Evolutionary conservation across 257 asterid genomes (phyloP).

Genomic region (Petunia axillaris): DNA sequence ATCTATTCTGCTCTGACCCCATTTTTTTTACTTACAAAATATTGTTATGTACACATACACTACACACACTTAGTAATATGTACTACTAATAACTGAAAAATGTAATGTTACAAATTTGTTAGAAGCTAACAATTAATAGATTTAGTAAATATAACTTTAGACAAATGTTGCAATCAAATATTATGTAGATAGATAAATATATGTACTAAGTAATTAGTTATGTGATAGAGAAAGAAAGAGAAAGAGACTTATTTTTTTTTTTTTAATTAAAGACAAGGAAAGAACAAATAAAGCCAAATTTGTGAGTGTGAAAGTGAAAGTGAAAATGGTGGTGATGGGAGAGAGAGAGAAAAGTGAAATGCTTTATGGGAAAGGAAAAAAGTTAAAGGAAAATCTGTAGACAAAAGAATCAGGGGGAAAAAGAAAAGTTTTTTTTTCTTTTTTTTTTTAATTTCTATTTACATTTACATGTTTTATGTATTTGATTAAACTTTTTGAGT

Average conservation of each 20-base stretch:
- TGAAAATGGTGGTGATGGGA: conserved; percentile 1
- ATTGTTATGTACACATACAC: too few species aligned
- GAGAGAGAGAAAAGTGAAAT: neutral
- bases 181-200: too few species aligned
- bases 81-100: too few species aligned
- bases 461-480: neutral
- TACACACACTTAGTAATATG: too few species aligned
- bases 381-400: neutral
- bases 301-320: conserved; percentile 26
- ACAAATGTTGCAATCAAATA: too few species aligned
- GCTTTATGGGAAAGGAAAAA: conserved; percentile 24
- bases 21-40: conserved; percentile 27
- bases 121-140: too few species aligned
- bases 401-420: neutral
- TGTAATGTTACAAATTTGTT: too few species aligned
- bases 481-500: neutral
- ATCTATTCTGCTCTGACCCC: conserved; percentile 65
- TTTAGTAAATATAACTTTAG: too few species aligned
- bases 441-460: neutral
- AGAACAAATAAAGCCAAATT: conserved; percentile 26
- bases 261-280: conserved; percentile 22
- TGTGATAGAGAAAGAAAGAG: neutral
- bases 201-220: too few species aligned
- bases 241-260: neutral
- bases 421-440: neutral